Base-by-base conservation (phyloP, 345 rosid species). In the Turritis glabra region DNA sequence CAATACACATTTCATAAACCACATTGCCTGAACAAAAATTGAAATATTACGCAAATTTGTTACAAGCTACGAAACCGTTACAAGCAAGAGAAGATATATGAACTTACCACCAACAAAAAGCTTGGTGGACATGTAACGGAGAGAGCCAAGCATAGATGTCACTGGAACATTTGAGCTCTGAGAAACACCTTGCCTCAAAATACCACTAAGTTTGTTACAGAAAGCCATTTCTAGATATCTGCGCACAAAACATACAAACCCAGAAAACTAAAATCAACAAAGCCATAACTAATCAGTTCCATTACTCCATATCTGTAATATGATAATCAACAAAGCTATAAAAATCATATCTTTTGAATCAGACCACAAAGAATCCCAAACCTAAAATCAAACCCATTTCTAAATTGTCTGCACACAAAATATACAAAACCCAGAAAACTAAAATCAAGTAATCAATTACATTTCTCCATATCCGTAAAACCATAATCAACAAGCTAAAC, bases 41-140 rank as follows among this genome's bases (percentile, higher is more conserved):
- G n/a, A n/a, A n/a, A n/a, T n/a, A n/a, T n/a, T n/a, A n/a, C n/a
- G n/a, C n/a, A n/a, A n/a, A n/a, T n/a, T n/a, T n/a, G n/a, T n/a
- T n/a, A 14, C 17, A 23, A 23, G 22, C 32, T 22, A 29, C 5
- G 8, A 65, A 65, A 15, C 2, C 30, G 43, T 57, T 18, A 10
- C 10, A 32, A 32, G 3, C n/a, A 15, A 15, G 3, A 18, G 15
- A 61, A 14, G 13, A 23, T 47, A 30, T 18, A 15, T 11, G 10
- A 6, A 52, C 61, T 60, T 88, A 90, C 98, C 98, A 85, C 93
- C 96, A 59, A 93, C 37, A 43, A 90, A 93, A 52, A 93, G 89
- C 77, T 84, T 89, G 60, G 89, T 79, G 77, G 86, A 78, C 76
- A 66, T 71, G 72, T 62, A 66, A 26, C 96, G 90, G 23, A 86